phyloP scores from a whole-genome alignment of 2,329 filamentous ascomycete species.

The Fusarium euwallaceae region DNA sequence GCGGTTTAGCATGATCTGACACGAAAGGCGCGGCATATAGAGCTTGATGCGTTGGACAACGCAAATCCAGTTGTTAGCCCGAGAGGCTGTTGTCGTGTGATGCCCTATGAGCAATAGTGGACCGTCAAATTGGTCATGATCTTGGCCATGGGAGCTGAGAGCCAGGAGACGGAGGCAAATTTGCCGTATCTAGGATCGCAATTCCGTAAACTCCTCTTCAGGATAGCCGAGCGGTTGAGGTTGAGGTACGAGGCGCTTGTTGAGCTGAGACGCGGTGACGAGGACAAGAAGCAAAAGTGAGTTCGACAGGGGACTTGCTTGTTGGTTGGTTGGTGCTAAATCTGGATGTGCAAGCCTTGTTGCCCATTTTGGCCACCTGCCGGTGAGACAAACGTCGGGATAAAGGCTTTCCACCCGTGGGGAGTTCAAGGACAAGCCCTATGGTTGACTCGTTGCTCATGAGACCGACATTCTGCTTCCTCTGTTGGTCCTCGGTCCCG shows the following conservation, averaged over 20 bases:
- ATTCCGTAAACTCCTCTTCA: slow-evolving; percentile 22
- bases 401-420: slow-evolving; percentile 17
- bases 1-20: slow-evolving; percentile 7
- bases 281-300: slow-evolving; percentile 21
- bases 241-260: slow-evolving; percentile 40
- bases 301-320: slow-evolving; percentile 31
- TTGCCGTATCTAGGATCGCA: slow-evolving; percentile 25
- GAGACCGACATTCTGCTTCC: not conserved
- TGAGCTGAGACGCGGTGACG: slow-evolving; percentile 27
- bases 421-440: slow-evolving; percentile 4
- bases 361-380: slow-evolving; percentile 33
- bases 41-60: not conserved
- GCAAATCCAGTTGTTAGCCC: slow-evolving; percentile 18
- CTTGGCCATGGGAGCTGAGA: slow-evolving; percentile 11
- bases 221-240: slow-evolving; percentile 41
- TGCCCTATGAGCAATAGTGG: not conserved
- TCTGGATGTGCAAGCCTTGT: slow-evolving; percentile 33
- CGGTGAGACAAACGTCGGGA: slow-evolving; percentile 40
- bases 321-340: slow-evolving; percentile 28
- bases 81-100: slow-evolving; percentile 18
- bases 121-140: slow-evolving; percentile 11
- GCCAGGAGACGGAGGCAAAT: slow-evolving; percentile 30
- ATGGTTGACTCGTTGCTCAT: not conserved
- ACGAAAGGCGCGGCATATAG: not conserved
- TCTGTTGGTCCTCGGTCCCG: slow-evolving; percentile 3